phyloP scores from a whole-genome alignment of 164 flowering plant species.

The Houttuynia cordata region DNA sequence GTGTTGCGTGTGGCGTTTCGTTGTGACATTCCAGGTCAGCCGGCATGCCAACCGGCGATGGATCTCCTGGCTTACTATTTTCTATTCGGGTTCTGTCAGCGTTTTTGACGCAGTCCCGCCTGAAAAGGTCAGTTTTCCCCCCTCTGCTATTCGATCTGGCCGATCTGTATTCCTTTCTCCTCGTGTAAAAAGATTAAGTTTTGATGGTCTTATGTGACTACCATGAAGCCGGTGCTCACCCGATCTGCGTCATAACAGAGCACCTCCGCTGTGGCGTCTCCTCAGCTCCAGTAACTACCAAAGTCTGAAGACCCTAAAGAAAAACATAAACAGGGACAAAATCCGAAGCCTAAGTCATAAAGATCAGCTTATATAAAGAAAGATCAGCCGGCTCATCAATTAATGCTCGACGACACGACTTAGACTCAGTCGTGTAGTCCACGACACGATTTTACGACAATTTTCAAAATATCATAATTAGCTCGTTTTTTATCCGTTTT shows the following conservation, averaged over 20 bases:
- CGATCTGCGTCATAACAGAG: constrained; percentile 36
- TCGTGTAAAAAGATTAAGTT: background rate
- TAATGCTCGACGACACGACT: too few relatives aligned
- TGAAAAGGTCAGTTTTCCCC: constrained; percentile 23
- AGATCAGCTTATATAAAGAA: too few relatives aligned
- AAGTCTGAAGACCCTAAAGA: too few relatives aligned
- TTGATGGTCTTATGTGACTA: background rate
- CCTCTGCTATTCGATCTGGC: background rate
- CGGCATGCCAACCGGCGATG: background rate
- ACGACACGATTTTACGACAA: too few relatives aligned
- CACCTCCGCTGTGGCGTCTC: constrained; percentile 25
- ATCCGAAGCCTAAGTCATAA: too few relatives aligned
- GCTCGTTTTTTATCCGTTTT: too few relatives aligned
- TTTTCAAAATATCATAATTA: too few relatives aligned
- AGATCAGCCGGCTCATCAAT: too few relatives aligned
- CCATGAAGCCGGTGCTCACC: constrained; percentile 22
- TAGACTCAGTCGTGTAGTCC: too few relatives aligned
- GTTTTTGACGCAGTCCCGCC: constrained; percentile 32
- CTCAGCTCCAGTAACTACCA: constrained; percentile 16
- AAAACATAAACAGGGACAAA: too few relatives aligned
- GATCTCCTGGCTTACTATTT: constrained; percentile 28
- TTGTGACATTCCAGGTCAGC: background rate
- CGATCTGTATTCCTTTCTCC: background rate
- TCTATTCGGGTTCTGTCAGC: constrained; percentile 32
- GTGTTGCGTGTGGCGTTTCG: background rate